A percentile compares a stretch with the other conserved stretches of the same genome.
Conservation (phyloP, 2,329 filamentous ascomycete genomes). For the Fusarium albosuccineum region DNA sequence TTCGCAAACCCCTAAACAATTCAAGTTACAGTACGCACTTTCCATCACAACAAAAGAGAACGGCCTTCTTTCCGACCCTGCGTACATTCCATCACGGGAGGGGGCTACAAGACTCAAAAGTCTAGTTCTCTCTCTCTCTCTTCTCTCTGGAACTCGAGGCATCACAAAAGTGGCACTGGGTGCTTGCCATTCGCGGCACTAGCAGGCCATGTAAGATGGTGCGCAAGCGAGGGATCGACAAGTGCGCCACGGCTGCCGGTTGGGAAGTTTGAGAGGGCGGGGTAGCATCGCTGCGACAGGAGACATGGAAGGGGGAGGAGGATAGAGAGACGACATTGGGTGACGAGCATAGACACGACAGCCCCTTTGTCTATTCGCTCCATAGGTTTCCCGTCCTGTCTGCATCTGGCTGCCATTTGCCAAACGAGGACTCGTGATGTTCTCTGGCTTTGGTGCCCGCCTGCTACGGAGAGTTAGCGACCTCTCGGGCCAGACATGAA, state of each 20-base stretch:
- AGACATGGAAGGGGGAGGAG: not conserved
- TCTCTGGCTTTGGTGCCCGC: constrained; percentile 4
- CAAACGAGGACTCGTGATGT: constrained; percentile 4
- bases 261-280: constrained; percentile 9
- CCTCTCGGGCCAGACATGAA: not conserved
- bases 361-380: constrained; percentile 1
- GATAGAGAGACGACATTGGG: not conserved
- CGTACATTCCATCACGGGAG: constrained; percentile 18
- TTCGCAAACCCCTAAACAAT: not conserved
- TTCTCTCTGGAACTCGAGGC: no score
- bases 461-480: not conserved
- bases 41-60: not conserved
- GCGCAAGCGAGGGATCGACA: constrained; percentile 22
- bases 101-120: not conserved
- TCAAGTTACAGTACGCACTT: not conserved
- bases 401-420: not conserved
- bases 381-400: constrained; percentile 2
- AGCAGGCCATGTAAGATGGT: constrained; percentile 7
- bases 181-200: constrained; percentile 12
- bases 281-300: not conserved
- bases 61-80: not conserved
- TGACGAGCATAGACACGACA: not conserved
- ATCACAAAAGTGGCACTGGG: not conserved
- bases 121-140: no score
- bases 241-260: not conserved